Evolutionary conservation across 345 rosid genomes (phyloP).

Genomic region (Psidium guajava): DNA sequence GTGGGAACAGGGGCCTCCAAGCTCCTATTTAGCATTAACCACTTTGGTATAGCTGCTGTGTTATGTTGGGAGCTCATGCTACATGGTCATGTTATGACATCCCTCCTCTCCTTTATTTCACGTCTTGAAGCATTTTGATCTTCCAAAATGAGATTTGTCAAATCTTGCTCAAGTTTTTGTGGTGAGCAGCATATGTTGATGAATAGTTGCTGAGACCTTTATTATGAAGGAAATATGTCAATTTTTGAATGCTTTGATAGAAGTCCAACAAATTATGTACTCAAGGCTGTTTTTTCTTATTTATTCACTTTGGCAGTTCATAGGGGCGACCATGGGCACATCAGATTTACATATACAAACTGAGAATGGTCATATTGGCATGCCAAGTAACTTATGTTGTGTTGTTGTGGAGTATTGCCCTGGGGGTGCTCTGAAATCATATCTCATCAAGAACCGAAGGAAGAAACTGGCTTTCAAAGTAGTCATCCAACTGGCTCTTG

Average conservation of each 20-base stretch:
- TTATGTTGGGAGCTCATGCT: background rate
- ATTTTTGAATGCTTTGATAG: background rate
- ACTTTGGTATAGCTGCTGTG: background rate
- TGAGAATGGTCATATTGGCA: constrained; percentile 63
- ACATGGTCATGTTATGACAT: background rate
- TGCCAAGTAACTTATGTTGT: constrained; percentile 84
- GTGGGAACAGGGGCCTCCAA: background rate
- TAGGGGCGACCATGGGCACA: constrained; percentile 86
- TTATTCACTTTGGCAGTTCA: constrained; percentile 41
- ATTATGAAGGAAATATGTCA: background rate
- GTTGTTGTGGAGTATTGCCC: constrained; percentile 97
- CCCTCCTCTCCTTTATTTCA: background rate
- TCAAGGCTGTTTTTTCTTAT: background rate
- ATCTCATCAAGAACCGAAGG: constrained; percentile 74
- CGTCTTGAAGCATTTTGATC: background rate
- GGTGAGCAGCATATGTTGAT: background rate
- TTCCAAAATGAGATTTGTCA: background rate
- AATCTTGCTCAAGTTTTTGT: background rate
- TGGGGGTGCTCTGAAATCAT: constrained; percentile 82
- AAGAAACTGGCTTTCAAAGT: constrained; percentile 91
- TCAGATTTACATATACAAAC: constrained; percentile 77
- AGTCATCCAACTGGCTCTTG: constrained; percentile 76
- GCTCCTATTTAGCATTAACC: background rate
- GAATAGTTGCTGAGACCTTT: background rate
- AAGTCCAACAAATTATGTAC: background rate